Percentiles rank a stretch among this genome's conserved stretches.
Evolutionary conservation across 805 yeast genomes (phyloP).

Genomic region (Starmerella scarabaei): DNA sequence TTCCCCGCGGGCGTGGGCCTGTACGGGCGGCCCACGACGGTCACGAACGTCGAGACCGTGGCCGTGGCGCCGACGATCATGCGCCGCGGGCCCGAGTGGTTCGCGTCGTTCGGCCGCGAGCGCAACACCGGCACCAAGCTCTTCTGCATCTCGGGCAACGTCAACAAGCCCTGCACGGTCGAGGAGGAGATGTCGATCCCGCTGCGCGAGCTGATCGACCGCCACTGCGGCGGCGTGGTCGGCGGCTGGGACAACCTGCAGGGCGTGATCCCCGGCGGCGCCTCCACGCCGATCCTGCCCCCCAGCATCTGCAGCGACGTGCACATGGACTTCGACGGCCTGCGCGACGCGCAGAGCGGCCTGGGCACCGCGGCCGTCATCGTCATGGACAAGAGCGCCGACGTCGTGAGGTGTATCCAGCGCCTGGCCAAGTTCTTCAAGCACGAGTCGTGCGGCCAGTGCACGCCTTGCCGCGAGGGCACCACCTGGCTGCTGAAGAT

Average conservation of each 20-base stretch:
- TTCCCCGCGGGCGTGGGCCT: conserved; percentile 91
- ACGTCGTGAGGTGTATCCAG: conserved; percentile 74
- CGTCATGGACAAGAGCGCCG: conserved; percentile 79
- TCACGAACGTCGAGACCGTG: conserved; percentile 82
- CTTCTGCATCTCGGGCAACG: conserved; percentile 80
- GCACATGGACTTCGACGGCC: conserved; percentile 78
- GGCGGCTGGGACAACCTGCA: conserved; percentile 89
- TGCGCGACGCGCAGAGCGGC: conserved; percentile 74
- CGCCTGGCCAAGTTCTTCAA: conserved; percentile 72
- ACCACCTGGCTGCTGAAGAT: conserved; percentile 72
- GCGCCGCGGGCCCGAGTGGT: conserved; percentile 85
- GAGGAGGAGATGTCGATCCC: conserved; percentile 93
- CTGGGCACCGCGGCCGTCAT: conserved; percentile 89
- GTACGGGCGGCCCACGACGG: conserved; percentile 84
- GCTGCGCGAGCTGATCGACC: conserved; percentile 65
- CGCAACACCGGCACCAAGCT: conserved; percentile 74
- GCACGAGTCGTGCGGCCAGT: conserved; percentile 90
- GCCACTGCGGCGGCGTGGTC: conserved; percentile 79
- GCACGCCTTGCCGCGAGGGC: conserved; percentile 92
- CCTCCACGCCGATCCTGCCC: conserved; percentile 73
- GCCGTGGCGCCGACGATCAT: conserved; percentile 82
- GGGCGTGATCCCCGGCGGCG: conserved; percentile 84
- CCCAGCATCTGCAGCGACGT: conserved; percentile 52
- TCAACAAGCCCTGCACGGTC: conserved; percentile 82
- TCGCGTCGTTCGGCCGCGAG: conserved; percentile 70